These are phyloP conservation scores for Pichia sp. DNA, from an alignment of 1,139 yeast species.

Conservation along the genomic window DNA sequence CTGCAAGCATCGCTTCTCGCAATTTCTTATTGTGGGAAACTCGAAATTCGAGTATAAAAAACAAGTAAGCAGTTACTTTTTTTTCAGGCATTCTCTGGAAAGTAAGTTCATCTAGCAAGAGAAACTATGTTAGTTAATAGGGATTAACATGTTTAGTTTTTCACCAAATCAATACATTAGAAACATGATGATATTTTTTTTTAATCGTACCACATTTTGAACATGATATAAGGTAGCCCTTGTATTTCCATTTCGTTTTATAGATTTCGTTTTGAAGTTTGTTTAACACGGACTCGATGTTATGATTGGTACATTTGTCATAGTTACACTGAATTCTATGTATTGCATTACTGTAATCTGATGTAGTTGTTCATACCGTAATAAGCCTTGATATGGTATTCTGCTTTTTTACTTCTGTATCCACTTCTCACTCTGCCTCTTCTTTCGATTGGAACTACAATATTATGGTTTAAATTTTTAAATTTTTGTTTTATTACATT, in stretches of 20 bases:
- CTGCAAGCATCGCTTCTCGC: neutral
- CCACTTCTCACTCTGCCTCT: no score
- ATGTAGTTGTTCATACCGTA: neutral
- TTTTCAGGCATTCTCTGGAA: no score
- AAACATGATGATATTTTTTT: conserved; percentile 12
- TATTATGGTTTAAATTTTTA: neutral
- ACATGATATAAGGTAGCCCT: conserved; percentile 17
- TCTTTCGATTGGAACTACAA: no score
- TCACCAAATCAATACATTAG: neutral
- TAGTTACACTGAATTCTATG: conserved; percentile 46
- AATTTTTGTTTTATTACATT: neutral
- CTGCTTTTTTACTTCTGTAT: no score
- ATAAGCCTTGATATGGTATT: no score
- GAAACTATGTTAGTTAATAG: neutral
- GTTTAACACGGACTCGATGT: conserved; percentile 28
- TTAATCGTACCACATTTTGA: conserved; percentile 24
- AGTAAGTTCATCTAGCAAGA: neutral
- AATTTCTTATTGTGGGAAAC: no score
- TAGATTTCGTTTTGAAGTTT: conserved; percentile 22
- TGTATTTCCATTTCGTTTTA: conserved; percentile 14
- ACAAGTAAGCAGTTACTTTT: no score
- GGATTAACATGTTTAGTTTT: neutral
- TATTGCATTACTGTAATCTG: neutral
- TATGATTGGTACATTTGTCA: conserved; percentile 43
- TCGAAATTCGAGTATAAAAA: neutral